phyloP scores from a whole-genome alignment of 164 flowering plant species.

The Aristolochia contorta region DNA sequence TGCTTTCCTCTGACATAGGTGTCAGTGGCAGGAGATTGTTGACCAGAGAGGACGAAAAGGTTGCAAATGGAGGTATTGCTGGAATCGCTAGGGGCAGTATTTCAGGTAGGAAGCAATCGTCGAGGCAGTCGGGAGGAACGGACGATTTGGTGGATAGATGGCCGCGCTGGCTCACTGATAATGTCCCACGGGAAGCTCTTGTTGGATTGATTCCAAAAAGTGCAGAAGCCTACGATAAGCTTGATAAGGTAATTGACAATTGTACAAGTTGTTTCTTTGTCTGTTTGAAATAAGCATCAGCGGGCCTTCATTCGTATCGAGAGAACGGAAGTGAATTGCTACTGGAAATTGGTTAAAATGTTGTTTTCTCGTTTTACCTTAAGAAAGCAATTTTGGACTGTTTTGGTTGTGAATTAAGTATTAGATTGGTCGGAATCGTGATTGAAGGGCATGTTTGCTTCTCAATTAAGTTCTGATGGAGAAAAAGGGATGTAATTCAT shows the following conservation, averaged over 20 bases:
- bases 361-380: not conserved
- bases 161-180: constrained; percentile 65
- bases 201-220: constrained; percentile 51
- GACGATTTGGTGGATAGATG: constrained; percentile 46
- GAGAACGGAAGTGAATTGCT: no score
- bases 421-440: not conserved
- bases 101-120: not conserved
- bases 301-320: not conserved
- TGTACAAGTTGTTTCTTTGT: not conserved
- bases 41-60: constrained; percentile 9
- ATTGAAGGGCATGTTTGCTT: no score
- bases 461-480: not conserved
- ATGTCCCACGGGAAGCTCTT: constrained; percentile 42
- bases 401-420: not conserved
- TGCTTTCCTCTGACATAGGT: not conserved
- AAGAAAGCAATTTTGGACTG: not conserved
- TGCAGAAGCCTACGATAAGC: constrained; percentile 52
- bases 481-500: not conserved
- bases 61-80: constrained; percentile 1
- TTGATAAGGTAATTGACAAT: constrained; percentile 40
- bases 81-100: constrained; percentile 12
- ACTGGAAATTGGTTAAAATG: not conserved
- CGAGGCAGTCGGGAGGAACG: not conserved
- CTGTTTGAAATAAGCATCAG: no score
- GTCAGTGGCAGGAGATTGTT: constrained; percentile 4